Evolutionary conservation across 176 grass and related monocot genomes (phyloP).

Genomic region (Zoysia japonica): DNA sequence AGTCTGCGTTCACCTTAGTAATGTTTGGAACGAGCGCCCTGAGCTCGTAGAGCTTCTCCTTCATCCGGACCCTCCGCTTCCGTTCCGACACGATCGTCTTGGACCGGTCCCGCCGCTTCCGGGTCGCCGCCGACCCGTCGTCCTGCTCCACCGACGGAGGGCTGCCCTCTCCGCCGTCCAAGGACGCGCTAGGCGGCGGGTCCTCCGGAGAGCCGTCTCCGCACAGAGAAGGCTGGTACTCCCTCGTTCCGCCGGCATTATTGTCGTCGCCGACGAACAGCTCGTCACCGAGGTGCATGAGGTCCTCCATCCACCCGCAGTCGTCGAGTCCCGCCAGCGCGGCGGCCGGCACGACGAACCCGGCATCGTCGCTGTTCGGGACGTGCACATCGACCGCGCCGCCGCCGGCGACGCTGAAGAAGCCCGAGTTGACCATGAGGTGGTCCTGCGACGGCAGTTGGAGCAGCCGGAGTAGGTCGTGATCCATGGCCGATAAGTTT

Average conservation of each 20-base stretch:
- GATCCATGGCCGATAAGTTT: not conserved
- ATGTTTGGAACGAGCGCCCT: constrained; percentile 89
- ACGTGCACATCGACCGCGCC: not conserved
- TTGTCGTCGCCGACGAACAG: not conserved
- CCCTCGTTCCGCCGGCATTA: not conserved
- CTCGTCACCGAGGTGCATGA: constrained; percentile 54
- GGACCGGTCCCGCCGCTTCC: constrained; percentile 71
- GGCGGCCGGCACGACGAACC: not conserved
- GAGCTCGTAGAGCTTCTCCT: constrained; percentile 94
- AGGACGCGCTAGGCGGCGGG: not conserved
- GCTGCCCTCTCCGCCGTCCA: constrained; percentile 35
- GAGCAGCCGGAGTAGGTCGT: constrained; percentile 9
- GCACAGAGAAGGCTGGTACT: constrained; percentile 8
- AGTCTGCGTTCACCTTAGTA: constrained; percentile 53
- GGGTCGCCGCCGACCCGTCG: constrained; percentile 20
- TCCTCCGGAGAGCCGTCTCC: constrained; percentile 12
- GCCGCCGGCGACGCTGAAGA: constrained; percentile 19
- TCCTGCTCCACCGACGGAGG: constrained; percentile 31
- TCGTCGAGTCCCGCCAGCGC: not conserved
- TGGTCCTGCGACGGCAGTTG: constrained; percentile 6
- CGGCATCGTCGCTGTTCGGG: not conserved
- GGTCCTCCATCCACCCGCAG: constrained; percentile 41
- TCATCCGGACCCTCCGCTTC: constrained; percentile 82
- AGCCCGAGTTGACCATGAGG: constrained; percentile 27
- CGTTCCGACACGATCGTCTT: constrained; percentile 93